Percentiles rank a stretch among this genome's conserved stretches.
Conservation (phyloP, 2,329 filamentous ascomycete genomes). For the Fusarium sacchari region DNA sequence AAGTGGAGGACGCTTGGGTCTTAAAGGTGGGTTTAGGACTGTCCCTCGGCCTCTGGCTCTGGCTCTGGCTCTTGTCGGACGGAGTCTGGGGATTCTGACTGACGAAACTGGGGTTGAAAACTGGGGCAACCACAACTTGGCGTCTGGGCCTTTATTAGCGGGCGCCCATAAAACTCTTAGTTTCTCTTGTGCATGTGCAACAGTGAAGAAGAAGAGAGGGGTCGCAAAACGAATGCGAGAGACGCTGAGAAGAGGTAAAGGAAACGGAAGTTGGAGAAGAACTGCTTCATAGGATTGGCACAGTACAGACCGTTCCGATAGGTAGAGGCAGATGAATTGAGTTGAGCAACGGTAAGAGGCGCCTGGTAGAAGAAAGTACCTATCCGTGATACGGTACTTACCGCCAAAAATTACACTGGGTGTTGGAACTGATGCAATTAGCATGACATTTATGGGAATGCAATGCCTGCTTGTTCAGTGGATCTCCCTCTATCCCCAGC, state of each 20-base stretch:
- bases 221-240: neutral
- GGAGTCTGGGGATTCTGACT: constrained; percentile 2
- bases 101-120: constrained; percentile 37
- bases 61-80: neutral
- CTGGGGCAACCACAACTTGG: constrained; percentile 23
- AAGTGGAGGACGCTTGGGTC: constrained; percentile 29
- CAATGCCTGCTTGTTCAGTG: constrained; percentile 3
- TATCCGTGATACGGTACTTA: neutral
- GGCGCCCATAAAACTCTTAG: neutral
- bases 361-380: neutral
- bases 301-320: constrained; percentile 16
- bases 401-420: neutral
- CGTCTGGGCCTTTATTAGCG: constrained; percentile 15
- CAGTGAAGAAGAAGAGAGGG: neutral
- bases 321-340: neutral
- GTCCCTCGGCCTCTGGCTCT: neutral
- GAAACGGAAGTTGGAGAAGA: neutral
- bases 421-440: neutral
- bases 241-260: constrained; percentile 3
- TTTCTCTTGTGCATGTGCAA: neutral
- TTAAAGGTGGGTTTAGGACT: constrained; percentile 13
- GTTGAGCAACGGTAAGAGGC: neutral
- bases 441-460: neutral
- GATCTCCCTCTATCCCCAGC: neutral
- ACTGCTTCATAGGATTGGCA: neutral